phyloP scores from a whole-genome alignment of 2,329 filamentous ascomycete genomes.

The Neonectria ditissima region DNA sequence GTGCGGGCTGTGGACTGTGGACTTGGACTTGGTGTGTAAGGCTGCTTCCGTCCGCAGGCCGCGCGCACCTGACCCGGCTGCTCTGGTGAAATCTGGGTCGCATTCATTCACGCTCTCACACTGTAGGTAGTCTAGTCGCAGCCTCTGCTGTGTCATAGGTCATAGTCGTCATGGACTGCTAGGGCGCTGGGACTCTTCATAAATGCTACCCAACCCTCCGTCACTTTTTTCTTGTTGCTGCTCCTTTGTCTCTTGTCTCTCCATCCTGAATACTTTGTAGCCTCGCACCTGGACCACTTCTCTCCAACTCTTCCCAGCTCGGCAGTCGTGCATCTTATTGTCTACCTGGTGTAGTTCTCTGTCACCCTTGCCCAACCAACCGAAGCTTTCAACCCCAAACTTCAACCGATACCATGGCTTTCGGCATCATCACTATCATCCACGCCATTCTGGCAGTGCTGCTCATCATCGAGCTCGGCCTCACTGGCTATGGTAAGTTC shows the following conservation, averaged over 20 bases:
- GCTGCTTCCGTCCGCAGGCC: constrained; percentile 6
- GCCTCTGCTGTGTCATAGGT: constrained; percentile 6
- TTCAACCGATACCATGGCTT: constrained; percentile 56
- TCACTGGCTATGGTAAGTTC: constrained; percentile 77
- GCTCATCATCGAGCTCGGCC: constrained; percentile 78
- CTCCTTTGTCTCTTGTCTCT: constrained; percentile 9
- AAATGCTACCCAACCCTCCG: constrained; percentile 36
- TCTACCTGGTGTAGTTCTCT: neutral
- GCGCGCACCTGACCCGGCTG: constrained; percentile 3
- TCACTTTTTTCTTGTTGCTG: constrained; percentile 2
- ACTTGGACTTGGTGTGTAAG: neutral
- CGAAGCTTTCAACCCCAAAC: neutral
- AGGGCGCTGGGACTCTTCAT: constrained; percentile 18
- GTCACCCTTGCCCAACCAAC: neutral
- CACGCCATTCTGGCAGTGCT: constrained; percentile 76
- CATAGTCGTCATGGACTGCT: constrained; percentile 33
- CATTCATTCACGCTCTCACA: neutral
- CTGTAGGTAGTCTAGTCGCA: constrained; percentile 11
- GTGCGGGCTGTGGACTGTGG: neutral
- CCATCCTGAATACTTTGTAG: neutral
- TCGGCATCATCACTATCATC: constrained; percentile 69
- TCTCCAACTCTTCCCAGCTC: neutral
- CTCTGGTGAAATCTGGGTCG: constrained; percentile 1
- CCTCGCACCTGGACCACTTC: neutral
- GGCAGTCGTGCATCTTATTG: neutral